A percentile compares a stretch with the other conserved stretches of the same genome.
phyloP scores from a whole-genome alignment of 129 eudicot genomes.

The Silybum marianum region DNA sequence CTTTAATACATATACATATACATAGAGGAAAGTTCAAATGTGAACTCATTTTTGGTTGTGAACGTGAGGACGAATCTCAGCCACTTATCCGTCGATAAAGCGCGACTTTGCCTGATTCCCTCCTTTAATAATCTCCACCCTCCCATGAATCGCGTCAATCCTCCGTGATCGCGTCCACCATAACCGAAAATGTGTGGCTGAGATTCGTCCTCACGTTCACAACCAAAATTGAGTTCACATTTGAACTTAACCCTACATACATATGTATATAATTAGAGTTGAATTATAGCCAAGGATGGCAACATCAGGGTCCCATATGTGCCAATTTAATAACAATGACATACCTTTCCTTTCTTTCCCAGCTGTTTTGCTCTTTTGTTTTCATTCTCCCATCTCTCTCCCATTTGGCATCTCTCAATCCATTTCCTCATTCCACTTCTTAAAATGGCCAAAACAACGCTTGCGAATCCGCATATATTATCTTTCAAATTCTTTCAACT shows the following conservation, averaged over 20 bases:
- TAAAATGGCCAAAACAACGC: slow-evolving; percentile 26
- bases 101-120: no score
- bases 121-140: no score
- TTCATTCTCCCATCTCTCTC: slow-evolving; percentile 14
- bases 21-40: no score
- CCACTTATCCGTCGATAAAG: no score
- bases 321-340: not conserved
- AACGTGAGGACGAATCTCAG: no score
- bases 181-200: no score
- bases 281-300: slow-evolving; percentile 19
- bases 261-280: not conserved
- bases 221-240: no score
- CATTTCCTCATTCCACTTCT: slow-evolving; percentile 33
- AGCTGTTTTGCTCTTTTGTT: slow-evolving; percentile 25
- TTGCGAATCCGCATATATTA: slow-evolving; percentile 20
- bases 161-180: no score
- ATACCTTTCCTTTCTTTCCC: slow-evolving; percentile 20
- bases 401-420: slow-evolving; percentile 18
- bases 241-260: no score
- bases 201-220: no score
- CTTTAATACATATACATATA: not conserved
- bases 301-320: slow-evolving; percentile 31
- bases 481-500: slow-evolving; percentile 15
- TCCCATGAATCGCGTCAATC: no score
- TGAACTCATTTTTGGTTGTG: no score